These are phyloP conservation scores for Gaultheria prostrata DNA, from an alignment of 148 eudicot genomes.

Conservation along the genomic window DNA sequence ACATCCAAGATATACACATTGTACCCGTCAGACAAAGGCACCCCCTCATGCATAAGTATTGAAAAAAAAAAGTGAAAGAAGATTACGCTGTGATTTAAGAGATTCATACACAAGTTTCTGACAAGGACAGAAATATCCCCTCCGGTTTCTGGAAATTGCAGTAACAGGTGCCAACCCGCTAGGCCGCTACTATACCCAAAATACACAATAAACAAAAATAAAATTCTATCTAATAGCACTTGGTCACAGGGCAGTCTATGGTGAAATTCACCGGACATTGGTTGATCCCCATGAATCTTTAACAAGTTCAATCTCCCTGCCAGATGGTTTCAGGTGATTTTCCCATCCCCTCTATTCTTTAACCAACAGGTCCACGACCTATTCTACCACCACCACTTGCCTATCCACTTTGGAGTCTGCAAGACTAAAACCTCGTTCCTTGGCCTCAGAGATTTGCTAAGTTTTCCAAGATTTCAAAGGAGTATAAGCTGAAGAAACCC, in stretches of 20 bases:
- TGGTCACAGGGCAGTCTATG: not conserved
- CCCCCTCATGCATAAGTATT: not conserved
- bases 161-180: not conserved
- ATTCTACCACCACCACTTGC: not conserved
- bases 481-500: slow-evolving; percentile 2
- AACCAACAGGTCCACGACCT: not conserved
- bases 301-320: not conserved
- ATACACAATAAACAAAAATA: not conserved
- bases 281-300: not conserved
- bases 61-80: not conserved
- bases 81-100: not conserved
- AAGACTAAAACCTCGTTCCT: not conserved
- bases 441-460: not conserved
- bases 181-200: not conserved
- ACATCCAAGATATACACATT: not conserved
- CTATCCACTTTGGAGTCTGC: not conserved
- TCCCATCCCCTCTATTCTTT: not conserved
- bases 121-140: not conserved
- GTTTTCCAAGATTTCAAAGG: not conserved
- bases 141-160: not conserved
- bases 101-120: not conserved
- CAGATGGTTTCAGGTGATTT: not conserved
- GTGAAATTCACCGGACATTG: not conserved
- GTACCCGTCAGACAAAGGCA: not conserved
- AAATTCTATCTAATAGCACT: not conserved